Evolutionary conservation across 108 stramenopile species (phyloP).

Genomic region (Pseudonitzschia pungens): DNA sequence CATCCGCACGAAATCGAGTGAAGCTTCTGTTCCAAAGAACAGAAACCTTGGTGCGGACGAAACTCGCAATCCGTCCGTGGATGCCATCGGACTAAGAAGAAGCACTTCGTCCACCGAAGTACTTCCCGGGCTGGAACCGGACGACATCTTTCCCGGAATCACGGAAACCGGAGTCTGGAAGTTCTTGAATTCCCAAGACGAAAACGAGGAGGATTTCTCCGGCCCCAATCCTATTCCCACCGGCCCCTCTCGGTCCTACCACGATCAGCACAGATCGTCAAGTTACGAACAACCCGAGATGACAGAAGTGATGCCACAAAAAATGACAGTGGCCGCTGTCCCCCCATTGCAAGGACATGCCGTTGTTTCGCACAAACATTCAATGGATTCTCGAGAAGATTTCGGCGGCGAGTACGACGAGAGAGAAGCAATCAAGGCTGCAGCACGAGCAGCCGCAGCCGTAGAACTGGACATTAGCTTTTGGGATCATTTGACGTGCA

Average conservation of each 20-base stretch:
- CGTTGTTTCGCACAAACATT: not conserved
- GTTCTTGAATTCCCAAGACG: not conserved
- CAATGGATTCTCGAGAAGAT: slow-evolving; percentile 3
- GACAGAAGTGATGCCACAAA: not conserved
- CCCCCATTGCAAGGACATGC: not conserved
- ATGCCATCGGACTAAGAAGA: not conserved
- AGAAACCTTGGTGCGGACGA: not conserved
- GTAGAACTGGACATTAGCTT: slow-evolving; percentile 10
- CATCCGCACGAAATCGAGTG: not conserved
- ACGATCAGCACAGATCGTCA: not conserved
- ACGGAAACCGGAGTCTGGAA: not conserved
- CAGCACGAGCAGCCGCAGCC: slow-evolving; percentile 7
- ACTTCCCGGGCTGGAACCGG: slow-evolving; percentile 31
- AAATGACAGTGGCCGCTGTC: not conserved
- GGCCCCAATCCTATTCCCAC: not conserved
- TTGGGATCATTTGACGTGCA: slow-evolving; percentile 20
- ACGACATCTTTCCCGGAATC: slow-evolving; percentile 31
- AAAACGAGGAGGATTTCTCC: slow-evolving; percentile 7
- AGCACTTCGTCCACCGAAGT: slow-evolving; percentile 15
- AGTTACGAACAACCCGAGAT: not conserved
- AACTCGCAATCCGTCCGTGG: not conserved
- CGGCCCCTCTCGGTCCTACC: not conserved
- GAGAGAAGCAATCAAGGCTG: slow-evolving; percentile 6
- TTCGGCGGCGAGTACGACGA: not conserved
- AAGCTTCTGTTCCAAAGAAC: not conserved